phyloP scores from a whole-genome alignment of 108 stramenopile genomes.

The Pseudonitzschia multistriata region DNA sequence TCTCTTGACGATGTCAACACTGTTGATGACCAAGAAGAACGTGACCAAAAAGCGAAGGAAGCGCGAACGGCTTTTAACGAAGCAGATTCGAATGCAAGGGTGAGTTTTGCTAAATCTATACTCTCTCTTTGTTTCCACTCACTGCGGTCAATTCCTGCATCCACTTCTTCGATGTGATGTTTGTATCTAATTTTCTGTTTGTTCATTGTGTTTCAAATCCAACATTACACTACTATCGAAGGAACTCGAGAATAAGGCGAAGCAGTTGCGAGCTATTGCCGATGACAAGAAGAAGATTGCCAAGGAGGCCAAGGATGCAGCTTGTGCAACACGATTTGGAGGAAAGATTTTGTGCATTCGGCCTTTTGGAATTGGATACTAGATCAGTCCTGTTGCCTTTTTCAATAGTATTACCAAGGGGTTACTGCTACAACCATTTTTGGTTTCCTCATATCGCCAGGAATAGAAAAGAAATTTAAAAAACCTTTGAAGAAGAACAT shows the following conservation, averaged over 20 bases:
- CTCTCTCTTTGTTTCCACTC: background rate
- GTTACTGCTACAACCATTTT: background rate
- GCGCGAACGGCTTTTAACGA: constrained; percentile 53
- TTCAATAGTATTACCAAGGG: background rate
- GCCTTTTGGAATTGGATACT: constrained; percentile 66
- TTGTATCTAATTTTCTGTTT: background rate
- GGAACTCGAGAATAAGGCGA: constrained; percentile 49
- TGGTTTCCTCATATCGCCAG: background rate
- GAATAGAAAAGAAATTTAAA: background rate
- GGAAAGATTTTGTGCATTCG: constrained; percentile 83
- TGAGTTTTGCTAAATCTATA: constrained; percentile 14
- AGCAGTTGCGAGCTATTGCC: constrained; percentile 47
- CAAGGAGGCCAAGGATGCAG: constrained; percentile 74
- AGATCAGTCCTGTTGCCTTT: constrained; percentile 16
- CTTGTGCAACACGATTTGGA: constrained; percentile 75
- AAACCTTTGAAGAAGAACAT: background rate
- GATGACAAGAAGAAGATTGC: constrained; percentile 70
- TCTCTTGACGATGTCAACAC: constrained; percentile 17
- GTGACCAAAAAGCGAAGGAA: constrained; percentile 67
- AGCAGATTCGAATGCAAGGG: constrained; percentile 64
- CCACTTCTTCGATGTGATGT: background rate
- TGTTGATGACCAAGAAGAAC: constrained; percentile 70
- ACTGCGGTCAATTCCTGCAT: background rate
- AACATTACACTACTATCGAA: background rate
- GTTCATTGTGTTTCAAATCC: constrained; percentile 1